These are phyloP conservation scores for Moesziomyces parantarcticus DNA, from an alignment of 1,284 basidiomycete species.

Conservation along the genomic window DNA sequence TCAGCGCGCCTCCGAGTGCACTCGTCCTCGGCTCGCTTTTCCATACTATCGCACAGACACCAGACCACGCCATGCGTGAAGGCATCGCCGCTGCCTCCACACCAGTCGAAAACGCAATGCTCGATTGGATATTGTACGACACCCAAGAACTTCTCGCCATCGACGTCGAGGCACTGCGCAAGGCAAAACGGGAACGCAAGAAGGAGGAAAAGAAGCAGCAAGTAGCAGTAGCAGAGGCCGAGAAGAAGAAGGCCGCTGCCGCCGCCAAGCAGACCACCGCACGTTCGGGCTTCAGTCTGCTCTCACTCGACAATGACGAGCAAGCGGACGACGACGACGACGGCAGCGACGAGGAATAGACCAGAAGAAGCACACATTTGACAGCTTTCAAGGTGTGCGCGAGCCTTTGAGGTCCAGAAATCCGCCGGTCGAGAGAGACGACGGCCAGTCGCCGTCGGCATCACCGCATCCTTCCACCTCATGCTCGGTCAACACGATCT, in stretches of 20 bases:
- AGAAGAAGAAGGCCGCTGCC: slow-evolving; percentile 17
- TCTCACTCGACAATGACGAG: slow-evolving; percentile 26
- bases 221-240: slow-evolving; percentile 11
- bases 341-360: slow-evolving; percentile 17
- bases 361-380: not conserved
- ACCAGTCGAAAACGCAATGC: slow-evolving; percentile 24
- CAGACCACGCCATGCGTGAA: slow-evolving; percentile 19
- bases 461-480: slow-evolving; percentile 39
- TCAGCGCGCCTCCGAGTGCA: slow-evolving; percentile 33
- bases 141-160: slow-evolving; percentile 38
- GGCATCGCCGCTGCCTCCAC: slow-evolving; percentile 14
- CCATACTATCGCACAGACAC: slow-evolving; percentile 28
- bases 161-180: slow-evolving; percentile 46
- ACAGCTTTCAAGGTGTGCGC: not conserved
- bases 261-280: slow-evolving; percentile 23
- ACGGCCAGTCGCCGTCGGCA: slow-evolving; percentile 13
- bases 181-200: slow-evolving; percentile 43
- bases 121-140: slow-evolving; percentile 41
- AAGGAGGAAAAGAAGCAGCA: slow-evolving; percentile 42
- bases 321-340: slow-evolving; percentile 18
- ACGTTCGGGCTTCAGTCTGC: slow-evolving; percentile 26
- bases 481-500: slow-evolving; percentile 31
- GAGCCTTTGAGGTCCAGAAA: slow-evolving; percentile 20
- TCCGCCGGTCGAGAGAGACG: slow-evolving; percentile 40
- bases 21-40: slow-evolving; percentile 40